Evolutionary conservation across 176 grass and related monocot species (phyloP).

Genomic region (Elaeis guineensis): DNA sequence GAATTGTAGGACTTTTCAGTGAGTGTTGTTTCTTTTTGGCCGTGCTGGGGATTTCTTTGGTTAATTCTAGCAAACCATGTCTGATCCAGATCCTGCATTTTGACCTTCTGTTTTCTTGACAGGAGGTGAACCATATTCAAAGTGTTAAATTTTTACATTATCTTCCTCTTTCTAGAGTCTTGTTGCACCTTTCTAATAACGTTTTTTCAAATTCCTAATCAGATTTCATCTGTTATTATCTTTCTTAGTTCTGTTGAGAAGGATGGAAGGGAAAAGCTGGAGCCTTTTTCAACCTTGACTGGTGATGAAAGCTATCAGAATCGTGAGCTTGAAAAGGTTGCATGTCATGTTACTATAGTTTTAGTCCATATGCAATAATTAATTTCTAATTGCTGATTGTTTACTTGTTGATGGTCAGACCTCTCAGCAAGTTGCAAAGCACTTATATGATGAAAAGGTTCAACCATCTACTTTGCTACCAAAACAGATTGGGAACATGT

Average conservation of each 20-base stretch:
- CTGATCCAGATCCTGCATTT: too few species aligned
- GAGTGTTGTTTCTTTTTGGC: too few species aligned
- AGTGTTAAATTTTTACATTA: too few species aligned
- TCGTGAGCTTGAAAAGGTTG: conserved; percentile 59
- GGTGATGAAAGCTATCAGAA: conserved; percentile 50
- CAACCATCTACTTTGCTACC: conserved; percentile 61
- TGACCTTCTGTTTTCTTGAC: too few species aligned
- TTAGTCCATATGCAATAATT: conserved; percentile 19
- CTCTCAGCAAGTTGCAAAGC: conserved; percentile 91
- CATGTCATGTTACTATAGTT: conserved; percentile 9
- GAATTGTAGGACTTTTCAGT: too few species aligned
- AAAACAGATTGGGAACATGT: conserved; percentile 81
- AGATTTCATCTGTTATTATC: conserved; percentile 1
- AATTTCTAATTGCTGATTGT: conserved; percentile 15
- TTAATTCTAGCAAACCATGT: too few species aligned
- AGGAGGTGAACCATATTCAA: too few species aligned
- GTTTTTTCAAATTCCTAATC: too few species aligned
- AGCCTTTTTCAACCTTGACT: conserved; percentile 46
- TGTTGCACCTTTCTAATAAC: too few species aligned
- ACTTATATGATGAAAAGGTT: conserved; percentile 73
- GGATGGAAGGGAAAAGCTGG: conserved; percentile 58
- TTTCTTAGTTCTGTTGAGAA: conserved; percentile 53
- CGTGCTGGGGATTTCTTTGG: too few species aligned
- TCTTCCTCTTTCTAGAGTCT: too few species aligned
- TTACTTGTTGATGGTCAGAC: conserved; percentile 33